Conservation (phyloP, 1,284 basidiomycete genomes). For the Spongispora temasekensis region DNA sequence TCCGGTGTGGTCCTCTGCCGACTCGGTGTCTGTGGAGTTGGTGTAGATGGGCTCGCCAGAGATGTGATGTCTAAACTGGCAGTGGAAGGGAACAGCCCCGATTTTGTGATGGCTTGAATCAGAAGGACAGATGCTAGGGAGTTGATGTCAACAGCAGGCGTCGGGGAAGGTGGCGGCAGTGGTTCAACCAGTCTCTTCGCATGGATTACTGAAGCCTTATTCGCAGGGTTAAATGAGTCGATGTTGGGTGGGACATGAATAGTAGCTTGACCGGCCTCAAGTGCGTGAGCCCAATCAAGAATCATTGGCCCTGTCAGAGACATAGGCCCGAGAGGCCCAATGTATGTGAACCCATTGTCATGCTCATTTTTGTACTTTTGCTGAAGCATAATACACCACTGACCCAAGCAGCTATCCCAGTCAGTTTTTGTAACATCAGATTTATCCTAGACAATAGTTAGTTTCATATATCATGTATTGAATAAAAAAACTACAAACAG, state of each 20-base stretch:
- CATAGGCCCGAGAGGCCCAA: background rate
- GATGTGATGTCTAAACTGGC: background rate
- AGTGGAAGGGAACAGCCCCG: background rate
- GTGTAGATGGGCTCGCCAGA: background rate
- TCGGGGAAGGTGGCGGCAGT: background rate
- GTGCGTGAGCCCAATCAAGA: background rate
- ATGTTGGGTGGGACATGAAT: background rate
- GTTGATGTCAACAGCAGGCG: background rate
- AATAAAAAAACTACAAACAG: background rate
- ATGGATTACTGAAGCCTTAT: constrained; percentile 4
- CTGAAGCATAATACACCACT: background rate
- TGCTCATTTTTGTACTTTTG: background rate
- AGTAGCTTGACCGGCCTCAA: background rate
- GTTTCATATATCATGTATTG: background rate
- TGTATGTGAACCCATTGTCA: background rate
- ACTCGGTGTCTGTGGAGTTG: background rate
- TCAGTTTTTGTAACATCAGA: background rate
- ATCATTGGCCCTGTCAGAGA: background rate
- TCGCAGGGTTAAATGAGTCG: background rate
- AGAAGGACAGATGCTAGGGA: background rate
- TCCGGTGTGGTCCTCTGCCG: background rate
- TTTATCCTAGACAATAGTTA: background rate
- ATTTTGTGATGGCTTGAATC: background rate
- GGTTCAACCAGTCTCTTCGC: background rate
- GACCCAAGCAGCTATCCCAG: background rate